Evolutionary conservation across 441 rosid genomes (phyloP), one percentile per base, ranked within the genome.

Genomic region (Gossypium lobatum): DNA sequence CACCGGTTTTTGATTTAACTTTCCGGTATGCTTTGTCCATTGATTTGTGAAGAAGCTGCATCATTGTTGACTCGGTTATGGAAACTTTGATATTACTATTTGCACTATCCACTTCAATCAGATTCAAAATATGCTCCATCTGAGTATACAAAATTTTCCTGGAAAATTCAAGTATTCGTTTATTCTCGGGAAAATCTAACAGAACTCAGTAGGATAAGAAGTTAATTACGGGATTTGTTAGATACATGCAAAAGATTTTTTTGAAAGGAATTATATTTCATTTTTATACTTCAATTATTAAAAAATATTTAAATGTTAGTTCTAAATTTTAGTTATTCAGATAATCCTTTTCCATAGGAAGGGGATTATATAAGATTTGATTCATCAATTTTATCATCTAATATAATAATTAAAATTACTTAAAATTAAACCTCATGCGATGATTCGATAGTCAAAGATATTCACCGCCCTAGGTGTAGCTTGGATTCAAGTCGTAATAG

Each of bases 1-100:
- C 85, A 3, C 96, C 92, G n/a, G 82, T 86, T 70, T 85, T 86
- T 5, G 89, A 82, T 77, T 85, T 91, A 50, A 88, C 88, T 64
- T 88, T 88, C 66, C 85, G 89, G 11, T 94, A 95, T 0, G 97
- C 95, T 78, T 77, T 88, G 70, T 94, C 89, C 97, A 92, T 92
- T 39, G 93, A 92, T 26, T 77, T 76, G 58, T 88, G 88, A 13
- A 94, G 87, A 69, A 90, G 88, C 78, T 87, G 82, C 97, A 91
- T 92, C 93, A 87, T 94, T 0, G 93, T 89, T 2, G 98, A 88
- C 79, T 92, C 97, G 26, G 87, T 81, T 25, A 87, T 78, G 16
- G 96, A 88, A 72, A 83, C 80, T 76, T 72, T 87, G 23, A 88
- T 79, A 75, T 78, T 86, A 4, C 86, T 87, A 9, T 60, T 26